Base-by-base conservation (phyloP, 1,284 basidiomycete genomes). In the Trametes versicolor region DNA sequence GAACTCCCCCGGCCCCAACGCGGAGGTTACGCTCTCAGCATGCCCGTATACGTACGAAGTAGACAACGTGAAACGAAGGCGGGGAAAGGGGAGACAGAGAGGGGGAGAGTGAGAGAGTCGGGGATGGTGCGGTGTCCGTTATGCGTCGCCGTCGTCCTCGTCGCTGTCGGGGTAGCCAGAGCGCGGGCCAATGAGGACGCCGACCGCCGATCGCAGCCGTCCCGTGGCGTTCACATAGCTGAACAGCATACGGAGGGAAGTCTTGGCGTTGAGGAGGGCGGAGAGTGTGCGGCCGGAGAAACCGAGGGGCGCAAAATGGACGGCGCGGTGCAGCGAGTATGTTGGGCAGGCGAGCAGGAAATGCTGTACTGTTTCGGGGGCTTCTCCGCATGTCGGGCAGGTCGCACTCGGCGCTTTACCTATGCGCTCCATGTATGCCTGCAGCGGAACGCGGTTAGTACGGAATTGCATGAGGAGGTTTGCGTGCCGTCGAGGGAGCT, bases 381-480 rank as follows among this genome's bases (percentile, higher is more conserved):
- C n/a, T n/a, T n/a, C n/a, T n/a, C n/a, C n/a, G n/a, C n/a, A n/a
- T n/a, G n/a, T n/a, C n/a, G n/a, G n/a, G 67, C 77, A 79, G 5
- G 51, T 27, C 9, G 68, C 63, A 10, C 67, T 65, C 25, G 63
- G 51, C 5, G 66, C 50, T 15, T 54, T 54, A 0, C 58, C 23
- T 12, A 78, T 74, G 9, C 67, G 55, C 47, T 72, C 54, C 0
- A 78, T 72, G 66, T 78, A 68, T 1, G 60, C 21, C 45, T 74
- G 67, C 4, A 79, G 73, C 0, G n/a, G n/a, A n/a, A n/a, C n/a
- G n/a, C n/a, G n/a, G n/a, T n/a, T n/a, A n/a, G n/a, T n/a, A n/a
- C n/a, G 75, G 72, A 2, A 69, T 54, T 77, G 76, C 19, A 74
- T 63, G 15, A 78, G 68, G 0, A 76, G 32, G 34, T 57, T 69